A percentile compares a stretch with the other conserved stretches of the same genome.
phyloP scores from a whole-genome alignment of 148 eudicot species.

The Spergularia bocconei region DNA sequence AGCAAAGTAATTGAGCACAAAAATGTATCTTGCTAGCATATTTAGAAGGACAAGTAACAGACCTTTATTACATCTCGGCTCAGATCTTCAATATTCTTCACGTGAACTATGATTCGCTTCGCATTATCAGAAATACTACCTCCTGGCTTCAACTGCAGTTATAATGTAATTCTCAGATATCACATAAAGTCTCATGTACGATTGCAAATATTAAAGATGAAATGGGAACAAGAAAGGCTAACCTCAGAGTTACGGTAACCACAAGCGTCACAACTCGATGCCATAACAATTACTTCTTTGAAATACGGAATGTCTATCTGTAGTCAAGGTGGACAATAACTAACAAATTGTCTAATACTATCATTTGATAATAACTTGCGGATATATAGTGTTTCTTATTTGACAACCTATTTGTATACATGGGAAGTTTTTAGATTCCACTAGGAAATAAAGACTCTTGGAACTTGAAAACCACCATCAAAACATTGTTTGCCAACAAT shows the following conservation, averaged over 20 bases:
- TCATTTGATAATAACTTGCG: not conserved
- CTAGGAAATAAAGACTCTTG: not conserved
- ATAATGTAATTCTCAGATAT: not conserved
- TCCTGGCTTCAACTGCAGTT: slow-evolving; percentile 86
- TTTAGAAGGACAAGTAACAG: not conserved
- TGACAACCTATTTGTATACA: not conserved
- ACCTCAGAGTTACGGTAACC: slow-evolving; percentile 98
- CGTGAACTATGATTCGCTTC: slow-evolving; percentile 59
- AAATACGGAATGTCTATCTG: slow-evolving; percentile 84
- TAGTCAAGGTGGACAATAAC: slow-evolving; percentile 49
- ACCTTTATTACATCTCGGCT: slow-evolving; percentile 98
- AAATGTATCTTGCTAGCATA: not conserved
- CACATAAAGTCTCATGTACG: not conserved
- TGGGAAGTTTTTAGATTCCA: not conserved
- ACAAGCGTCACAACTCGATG: slow-evolving; percentile 88
- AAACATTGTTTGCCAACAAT: not conserved
- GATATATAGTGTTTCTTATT: not conserved
- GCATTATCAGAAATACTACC: slow-evolving; percentile 81
- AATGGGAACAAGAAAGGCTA: slow-evolving; percentile 12
- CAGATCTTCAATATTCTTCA: slow-evolving; percentile 65
- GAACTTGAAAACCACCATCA: not conserved
- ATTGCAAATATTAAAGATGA: not conserved
- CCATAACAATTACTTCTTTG: slow-evolving; percentile 98
- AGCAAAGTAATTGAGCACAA: not conserved
- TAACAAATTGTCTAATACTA: not conserved